Evolutionary conservation across 441 rosid genomes (phyloP).

Genomic region (Populus hybrid): DNA sequence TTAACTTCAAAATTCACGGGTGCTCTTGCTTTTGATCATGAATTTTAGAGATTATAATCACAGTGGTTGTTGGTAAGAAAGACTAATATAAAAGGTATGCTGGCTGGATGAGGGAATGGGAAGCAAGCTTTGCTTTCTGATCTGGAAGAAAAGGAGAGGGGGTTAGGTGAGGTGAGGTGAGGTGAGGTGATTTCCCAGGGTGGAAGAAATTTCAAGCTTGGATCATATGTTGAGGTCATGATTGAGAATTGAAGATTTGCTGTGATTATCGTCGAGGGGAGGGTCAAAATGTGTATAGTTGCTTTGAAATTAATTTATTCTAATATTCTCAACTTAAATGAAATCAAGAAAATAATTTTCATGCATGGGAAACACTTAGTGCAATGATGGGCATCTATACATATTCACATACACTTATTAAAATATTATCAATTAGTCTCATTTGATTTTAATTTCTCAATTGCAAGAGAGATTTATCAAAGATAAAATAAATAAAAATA

Average conservation of each 20-base stretch:
- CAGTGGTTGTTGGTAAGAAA: too few species aligned
- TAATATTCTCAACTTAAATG: too few species aligned
- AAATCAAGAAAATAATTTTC: too few species aligned
- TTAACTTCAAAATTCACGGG: background rate
- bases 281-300: background rate
- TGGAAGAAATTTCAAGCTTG: constrained; percentile 8
- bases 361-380: too few species aligned
- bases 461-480: too few species aligned
- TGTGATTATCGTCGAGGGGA: background rate
- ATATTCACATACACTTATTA: too few species aligned
- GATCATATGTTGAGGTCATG: background rate
- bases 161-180: background rate
- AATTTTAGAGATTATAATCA: background rate
- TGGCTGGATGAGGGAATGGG: background rate
- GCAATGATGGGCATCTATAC: too few species aligned
- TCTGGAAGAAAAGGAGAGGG: background rate
- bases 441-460: too few species aligned
- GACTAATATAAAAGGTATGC: background rate
- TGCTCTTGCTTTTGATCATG: background rate
- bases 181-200: constrained; percentile 1
- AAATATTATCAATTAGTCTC: too few species aligned
- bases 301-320: background rate
- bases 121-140: background rate
- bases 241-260: background rate
- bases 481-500: too few species aligned